Evolutionary conservation across 441 rosid species (phyloP).

Genomic region (Manihot esculenta): DNA sequence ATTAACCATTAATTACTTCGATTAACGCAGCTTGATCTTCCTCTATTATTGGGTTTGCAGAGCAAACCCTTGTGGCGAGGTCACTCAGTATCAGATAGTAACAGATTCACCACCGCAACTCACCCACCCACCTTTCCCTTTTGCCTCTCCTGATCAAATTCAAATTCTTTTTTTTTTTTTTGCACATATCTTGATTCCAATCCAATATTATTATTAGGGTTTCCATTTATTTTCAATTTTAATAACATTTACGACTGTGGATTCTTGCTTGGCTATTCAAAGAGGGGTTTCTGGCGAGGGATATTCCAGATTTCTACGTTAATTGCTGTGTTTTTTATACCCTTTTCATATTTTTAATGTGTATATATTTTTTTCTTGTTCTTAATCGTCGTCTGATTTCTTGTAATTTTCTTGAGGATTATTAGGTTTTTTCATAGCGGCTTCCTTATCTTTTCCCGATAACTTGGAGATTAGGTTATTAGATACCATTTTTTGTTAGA

Average conservation of each 20-base stretch:
- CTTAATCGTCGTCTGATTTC: neutral
- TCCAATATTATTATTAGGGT: neutral
- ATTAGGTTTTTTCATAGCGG: neutral
- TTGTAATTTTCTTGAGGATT: neutral
- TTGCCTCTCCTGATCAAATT: too few relatives aligned
- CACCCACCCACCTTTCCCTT: conserved; percentile 1
- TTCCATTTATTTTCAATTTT: neutral
- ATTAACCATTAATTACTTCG: conserved; percentile 3
- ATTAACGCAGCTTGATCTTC: too few relatives aligned
- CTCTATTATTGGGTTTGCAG: too few relatives aligned
- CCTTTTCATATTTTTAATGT: neutral
- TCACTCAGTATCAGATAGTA: neutral
- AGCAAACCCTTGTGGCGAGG: too few relatives aligned
- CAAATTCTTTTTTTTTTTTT: neutral
- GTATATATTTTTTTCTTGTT: neutral
- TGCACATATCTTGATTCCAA: neutral
- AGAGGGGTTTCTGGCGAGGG: neutral
- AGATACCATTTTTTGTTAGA: neutral
- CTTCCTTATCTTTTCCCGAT: neutral
- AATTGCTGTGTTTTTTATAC: neutral
- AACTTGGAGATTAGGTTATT: conserved; percentile 4
- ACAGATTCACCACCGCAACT: neutral
- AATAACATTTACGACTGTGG: neutral
- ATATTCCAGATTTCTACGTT: conserved; percentile 16
- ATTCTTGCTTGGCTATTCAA: neutral